phyloP scores from a whole-genome alignment of 257 asterid genomes.

The Mitragyna speciosa region DNA sequence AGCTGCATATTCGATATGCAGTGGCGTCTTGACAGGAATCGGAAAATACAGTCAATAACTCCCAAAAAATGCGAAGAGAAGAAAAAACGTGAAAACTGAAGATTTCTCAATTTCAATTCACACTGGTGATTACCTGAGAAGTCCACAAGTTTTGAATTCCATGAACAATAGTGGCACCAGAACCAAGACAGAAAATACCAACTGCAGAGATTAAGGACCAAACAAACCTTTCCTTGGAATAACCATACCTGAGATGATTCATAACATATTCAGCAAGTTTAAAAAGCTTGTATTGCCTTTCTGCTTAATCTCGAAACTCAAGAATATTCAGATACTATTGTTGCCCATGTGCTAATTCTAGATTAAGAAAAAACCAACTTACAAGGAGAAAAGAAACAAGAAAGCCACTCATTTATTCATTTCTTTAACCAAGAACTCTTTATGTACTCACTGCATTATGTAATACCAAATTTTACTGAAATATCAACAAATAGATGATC shows the following conservation, averaged over 20 bases:
- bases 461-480: neutral
- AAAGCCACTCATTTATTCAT: neutral
- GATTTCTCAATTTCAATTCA: slow-evolving; percentile 13
- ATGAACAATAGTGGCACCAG: slow-evolving; percentile 93
- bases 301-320: slow-evolving; percentile 2
- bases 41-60: neutral
- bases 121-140: slow-evolving; percentile 52
- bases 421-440: neutral
- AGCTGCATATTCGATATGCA: slow-evolving; percentile 89
- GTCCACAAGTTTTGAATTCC: slow-evolving; percentile 95
- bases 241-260: slow-evolving; percentile 68
- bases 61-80: neutral
- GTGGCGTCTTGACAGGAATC: slow-evolving; percentile 65
- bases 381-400: neutral
- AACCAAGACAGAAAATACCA: slow-evolving; percentile 96
- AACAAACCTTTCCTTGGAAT: slow-evolving; percentile 95
- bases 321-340: slow-evolving; percentile 5
- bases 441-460: neutral
- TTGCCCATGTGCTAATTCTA: neutral
- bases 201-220: slow-evolving; percentile 99
- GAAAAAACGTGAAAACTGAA: slow-evolving; percentile 13
- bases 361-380: neutral
- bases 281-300: slow-evolving; percentile 6
- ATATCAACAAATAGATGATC: neutral
- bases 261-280: slow-evolving; percentile 18